Conservation (phyloP, 306 rosid species). For the Luffa aegyptiaca region DNA sequence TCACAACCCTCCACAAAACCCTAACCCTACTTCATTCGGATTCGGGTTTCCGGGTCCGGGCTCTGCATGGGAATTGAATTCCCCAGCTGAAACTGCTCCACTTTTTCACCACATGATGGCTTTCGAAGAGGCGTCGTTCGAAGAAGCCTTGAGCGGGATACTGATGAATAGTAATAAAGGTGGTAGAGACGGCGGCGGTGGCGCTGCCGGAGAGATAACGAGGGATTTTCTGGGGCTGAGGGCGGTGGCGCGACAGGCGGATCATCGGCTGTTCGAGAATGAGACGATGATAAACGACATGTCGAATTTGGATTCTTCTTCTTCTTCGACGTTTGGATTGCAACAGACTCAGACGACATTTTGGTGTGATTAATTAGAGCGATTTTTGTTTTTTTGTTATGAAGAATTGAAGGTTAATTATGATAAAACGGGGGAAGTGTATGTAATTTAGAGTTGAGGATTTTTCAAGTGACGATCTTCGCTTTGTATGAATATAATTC, state of each 20-base stretch:
- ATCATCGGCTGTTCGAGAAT: slow-evolving; percentile 29
- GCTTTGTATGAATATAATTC: neutral
- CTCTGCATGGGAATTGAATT: neutral
- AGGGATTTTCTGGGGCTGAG: slow-evolving; percentile 63
- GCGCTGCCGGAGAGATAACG: slow-evolving; percentile 30
- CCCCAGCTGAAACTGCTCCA: slow-evolving; percentile 4
- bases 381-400: neutral
- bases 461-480: neutral
- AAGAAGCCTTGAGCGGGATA: slow-evolving; percentile 25
- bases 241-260: slow-evolving; percentile 26
- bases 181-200: neutral
- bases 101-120: slow-evolving; percentile 40
- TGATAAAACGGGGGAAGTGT: neutral
- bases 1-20: slow-evolving; percentile 20
- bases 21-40: slow-evolving; percentile 24
- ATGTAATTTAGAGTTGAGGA: neutral
- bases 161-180: neutral
- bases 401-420: neutral
- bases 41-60: slow-evolving; percentile 4
- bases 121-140: slow-evolving; percentile 20
- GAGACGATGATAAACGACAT: slow-evolving; percentile 24
- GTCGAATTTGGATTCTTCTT: slow-evolving; percentile 12
- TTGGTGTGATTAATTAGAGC: neutral
- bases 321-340: slow-evolving; percentile 18
- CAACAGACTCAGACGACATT: slow-evolving; percentile 11